Evolutionary conservation across 2,329 filamentous ascomycete genomes (phyloP).

Genomic region (Tolypocladium amazonense): DNA sequence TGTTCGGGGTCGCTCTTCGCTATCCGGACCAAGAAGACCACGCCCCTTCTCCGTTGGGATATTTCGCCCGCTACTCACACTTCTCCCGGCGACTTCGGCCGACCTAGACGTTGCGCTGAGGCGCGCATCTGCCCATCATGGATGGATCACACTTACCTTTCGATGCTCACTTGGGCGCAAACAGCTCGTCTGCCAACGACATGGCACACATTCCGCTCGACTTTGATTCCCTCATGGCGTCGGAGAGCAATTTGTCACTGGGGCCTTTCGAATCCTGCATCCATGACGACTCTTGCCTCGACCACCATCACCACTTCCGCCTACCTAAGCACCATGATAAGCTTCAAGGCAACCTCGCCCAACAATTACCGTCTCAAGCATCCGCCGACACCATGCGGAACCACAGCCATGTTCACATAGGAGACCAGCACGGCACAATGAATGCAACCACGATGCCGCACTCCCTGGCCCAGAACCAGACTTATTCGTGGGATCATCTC

Average conservation of each 20-base stretch:
- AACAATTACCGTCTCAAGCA: neutral
- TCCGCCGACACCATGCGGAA: neutral
- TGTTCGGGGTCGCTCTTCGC: neutral
- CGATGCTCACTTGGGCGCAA: constrained; percentile 7
- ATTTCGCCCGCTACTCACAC: neutral
- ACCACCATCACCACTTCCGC: constrained; percentile 8
- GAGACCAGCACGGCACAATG: neutral
- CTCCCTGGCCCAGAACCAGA: constrained; percentile 2
- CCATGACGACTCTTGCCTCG: constrained; percentile 22
- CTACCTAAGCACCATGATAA: constrained; percentile 7
- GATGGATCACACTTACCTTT: constrained; percentile 12
- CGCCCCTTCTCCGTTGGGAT: neutral
- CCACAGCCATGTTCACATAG: neutral
- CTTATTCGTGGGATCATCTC: constrained; percentile 8
- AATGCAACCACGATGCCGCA: neutral
- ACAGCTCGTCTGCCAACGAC: constrained; percentile 17
- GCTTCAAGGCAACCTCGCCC: constrained; percentile 3
- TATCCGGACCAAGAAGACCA: neutral
- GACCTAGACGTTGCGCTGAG: neutral
- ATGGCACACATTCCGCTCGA: constrained; percentile 12
- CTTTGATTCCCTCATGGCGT: constrained; percentile 15
- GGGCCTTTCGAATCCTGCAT: constrained; percentile 15
- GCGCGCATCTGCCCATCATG: constrained; percentile 6
- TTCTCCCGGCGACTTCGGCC: neutral
- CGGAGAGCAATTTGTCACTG: constrained; percentile 13